Base-by-base conservation (phyloP, 768 basidiomycete genomes). In the Trametes punicea region DNA sequence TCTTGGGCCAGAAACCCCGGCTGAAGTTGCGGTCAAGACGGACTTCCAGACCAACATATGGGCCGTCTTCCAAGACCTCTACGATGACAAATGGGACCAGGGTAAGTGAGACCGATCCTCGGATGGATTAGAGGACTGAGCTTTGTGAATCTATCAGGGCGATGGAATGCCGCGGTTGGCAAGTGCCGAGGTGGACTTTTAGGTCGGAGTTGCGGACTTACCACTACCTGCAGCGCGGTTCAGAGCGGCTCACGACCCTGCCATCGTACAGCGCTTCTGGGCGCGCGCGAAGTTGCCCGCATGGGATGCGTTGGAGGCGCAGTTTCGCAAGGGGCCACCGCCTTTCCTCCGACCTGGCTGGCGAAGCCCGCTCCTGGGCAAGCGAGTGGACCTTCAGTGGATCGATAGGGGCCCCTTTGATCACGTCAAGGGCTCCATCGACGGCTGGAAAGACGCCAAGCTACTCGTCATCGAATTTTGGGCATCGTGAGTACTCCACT, bases 301-400 rank as follows among this genome's bases (percentile, higher is more conserved):
- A 2, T 67, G 68, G 66, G 62, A 64, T 27, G 59, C 62, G 23
- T 51, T 69, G 16, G 67, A 66, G 57, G 62, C 46, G 27, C 65
- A 68, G 55, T 62, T 69, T 36, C 60, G 54, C 34, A 67, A 64
- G 49, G 67, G 67, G 21, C 67, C 67, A 11, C 67, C 66, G 36
- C 63, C 65, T 46, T 69, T 69, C 58, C 59, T 69, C 6, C 64
- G 68, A n/a, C 68, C 67, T 2, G 68, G 68, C 16, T 70, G 68
- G 68, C 53, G 33, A 23, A 68, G 67, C 61, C 67, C 68, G 13
- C 62, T 68, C 38, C 50, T 65, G 3, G 68, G 68, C 30, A 63
- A 62, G 53, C 46, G 23, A 31, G 60, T 68, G 20, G 65, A 67
- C 53, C 63, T 70, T 27, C 55, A 47, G 9, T 70, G 68, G 68